Base-by-base conservation (phyloP, 169 alveolate species). In the Cardiosporidium cionae region DNA sequence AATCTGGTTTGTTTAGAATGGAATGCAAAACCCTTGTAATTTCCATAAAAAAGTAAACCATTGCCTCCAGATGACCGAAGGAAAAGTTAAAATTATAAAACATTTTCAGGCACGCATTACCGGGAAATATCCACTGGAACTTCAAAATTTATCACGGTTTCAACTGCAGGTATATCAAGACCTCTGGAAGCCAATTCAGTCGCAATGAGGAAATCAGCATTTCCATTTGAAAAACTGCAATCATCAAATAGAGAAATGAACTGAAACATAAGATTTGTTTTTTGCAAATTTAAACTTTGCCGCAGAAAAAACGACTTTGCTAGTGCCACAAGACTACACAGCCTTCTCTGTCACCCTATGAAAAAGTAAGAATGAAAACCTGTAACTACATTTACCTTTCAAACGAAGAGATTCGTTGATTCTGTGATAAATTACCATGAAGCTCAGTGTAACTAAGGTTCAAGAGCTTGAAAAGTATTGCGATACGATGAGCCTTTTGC, bases 161-260 rank as follows among this genome's bases (percentile, higher is more conserved):
- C 89, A 16, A 94, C 95, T 28, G 84, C 88, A 2, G 94, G 93
- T 35, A 94, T 81, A 76, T 94, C 98, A 36, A 94, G 72, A 9
- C 98, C 98, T 76, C 98, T 72, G n/a, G 95, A 87, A 16, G 97
- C 97, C 27, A 94, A 86, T 68, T 93, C 98, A 22, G 97, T 93
- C 3, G 96, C 89, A 32, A 95, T 78, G 31, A 95, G 82, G 27
- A 63, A 33, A 2, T 16, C 32, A 22, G 34, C 53, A 33, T 64
- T 36, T n/a, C 78, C 76, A 29, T 66, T 32, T 5, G 54, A 52
- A 44, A 76, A 76, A 36, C 81, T 74, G 75, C 58, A 52, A 7
- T 29, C 2, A 5, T 5, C 25, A 31, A 22, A 32, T n/a, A n/a
- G n/a, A n/a, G n/a, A n/a, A n/a, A n/a, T n/a, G n/a, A 9, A 44